These are phyloP conservation scores for Holtermanniella nyarrowii DNA, from an alignment of 768 basidiomycete species.

Conservation along the genomic window DNA sequence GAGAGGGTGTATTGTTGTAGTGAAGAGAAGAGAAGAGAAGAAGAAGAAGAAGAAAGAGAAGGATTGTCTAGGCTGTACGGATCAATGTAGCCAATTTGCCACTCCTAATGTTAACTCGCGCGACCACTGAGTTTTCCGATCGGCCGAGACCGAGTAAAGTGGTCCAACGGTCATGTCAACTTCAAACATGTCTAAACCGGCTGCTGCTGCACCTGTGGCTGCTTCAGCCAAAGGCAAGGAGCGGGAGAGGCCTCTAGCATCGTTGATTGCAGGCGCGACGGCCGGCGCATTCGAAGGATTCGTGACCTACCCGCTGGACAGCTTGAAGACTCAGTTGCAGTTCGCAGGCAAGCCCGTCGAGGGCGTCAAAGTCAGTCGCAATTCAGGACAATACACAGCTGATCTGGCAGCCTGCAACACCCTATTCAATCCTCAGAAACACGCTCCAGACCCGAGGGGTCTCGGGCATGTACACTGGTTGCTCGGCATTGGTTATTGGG, in stretches of 20 bases:
- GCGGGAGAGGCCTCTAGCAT: constrained; percentile 68
- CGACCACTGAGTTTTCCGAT: too few species aligned
- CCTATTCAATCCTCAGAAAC: constrained; percentile 60
- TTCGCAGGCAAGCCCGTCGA: constrained; percentile 47
- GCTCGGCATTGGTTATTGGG: constrained; percentile 76
- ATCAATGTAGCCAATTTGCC: too few species aligned
- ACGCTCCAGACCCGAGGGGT: constrained; percentile 69
- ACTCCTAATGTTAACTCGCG: too few species aligned
- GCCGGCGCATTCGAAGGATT: constrained; percentile 83
- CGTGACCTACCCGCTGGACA: constrained; percentile 80
- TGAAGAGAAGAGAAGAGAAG: too few species aligned
- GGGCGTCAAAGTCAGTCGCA: constrained; percentile 25
- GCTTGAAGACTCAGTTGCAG: constrained; percentile 86
- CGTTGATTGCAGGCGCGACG: constrained; percentile 78
- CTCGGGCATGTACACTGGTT: constrained; percentile 83
- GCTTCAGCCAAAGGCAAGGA: constrained; percentile 23
- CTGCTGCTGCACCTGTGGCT: background rate
- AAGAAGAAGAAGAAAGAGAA: too few species aligned
- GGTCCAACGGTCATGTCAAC: too few species aligned
- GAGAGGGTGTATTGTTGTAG: background rate
- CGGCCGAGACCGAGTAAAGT: too few species aligned
- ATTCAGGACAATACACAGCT: background rate
- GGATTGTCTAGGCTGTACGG: too few species aligned
- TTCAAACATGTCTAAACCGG: background rate
- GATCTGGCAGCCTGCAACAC: constrained; percentile 52